Evolutionary conservation across 257 asterid species (phyloP).

Genomic region (Solanum pennellii): DNA sequence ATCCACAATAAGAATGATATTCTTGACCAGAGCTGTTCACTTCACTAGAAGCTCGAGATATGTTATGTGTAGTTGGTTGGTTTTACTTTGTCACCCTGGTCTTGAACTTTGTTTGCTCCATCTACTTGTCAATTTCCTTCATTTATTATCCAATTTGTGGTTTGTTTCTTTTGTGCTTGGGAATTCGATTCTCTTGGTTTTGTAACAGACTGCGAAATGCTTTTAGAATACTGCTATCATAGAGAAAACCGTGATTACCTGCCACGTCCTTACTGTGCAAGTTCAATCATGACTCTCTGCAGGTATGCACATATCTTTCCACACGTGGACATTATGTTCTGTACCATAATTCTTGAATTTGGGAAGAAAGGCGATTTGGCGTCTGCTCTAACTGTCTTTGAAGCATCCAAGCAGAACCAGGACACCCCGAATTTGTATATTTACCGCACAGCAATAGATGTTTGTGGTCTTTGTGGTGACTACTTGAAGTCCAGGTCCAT

Average conservation of each 20-base stretch:
- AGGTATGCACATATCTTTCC: conserved; percentile 62
- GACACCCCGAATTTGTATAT: conserved; percentile 61
- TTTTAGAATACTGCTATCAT: not conserved
- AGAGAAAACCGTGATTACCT: not conserved
- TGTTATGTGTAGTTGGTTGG: not conserved
- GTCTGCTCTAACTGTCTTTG: conserved; percentile 66
- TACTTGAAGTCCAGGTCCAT: conserved; percentile 69
- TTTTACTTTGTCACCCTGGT: not conserved
- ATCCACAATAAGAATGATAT: not conserved
- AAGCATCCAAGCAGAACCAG: conserved; percentile 41
- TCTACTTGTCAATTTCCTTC: not conserved
- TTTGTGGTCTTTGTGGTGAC: conserved; percentile 90
- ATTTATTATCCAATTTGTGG: not conserved
- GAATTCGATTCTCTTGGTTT: not conserved
- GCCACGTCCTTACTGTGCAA: not conserved
- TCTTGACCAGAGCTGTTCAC: not conserved
- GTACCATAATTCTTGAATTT: conserved; percentile 65
- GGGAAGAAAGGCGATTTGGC: conserved; percentile 75
- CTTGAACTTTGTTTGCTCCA: not conserved
- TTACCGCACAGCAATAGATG: conserved; percentile 83
- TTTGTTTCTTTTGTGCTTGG: not conserved
- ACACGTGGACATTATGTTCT: conserved; percentile 42
- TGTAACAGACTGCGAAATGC: not conserved
- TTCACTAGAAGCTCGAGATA: not conserved
- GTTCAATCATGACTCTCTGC: conserved; percentile 6